Evolutionary conservation across 768 basidiomycete species (phyloP), one percentile per base, ranked within the genome.

Genomic region (Phanerochaete carnosa): DNA sequence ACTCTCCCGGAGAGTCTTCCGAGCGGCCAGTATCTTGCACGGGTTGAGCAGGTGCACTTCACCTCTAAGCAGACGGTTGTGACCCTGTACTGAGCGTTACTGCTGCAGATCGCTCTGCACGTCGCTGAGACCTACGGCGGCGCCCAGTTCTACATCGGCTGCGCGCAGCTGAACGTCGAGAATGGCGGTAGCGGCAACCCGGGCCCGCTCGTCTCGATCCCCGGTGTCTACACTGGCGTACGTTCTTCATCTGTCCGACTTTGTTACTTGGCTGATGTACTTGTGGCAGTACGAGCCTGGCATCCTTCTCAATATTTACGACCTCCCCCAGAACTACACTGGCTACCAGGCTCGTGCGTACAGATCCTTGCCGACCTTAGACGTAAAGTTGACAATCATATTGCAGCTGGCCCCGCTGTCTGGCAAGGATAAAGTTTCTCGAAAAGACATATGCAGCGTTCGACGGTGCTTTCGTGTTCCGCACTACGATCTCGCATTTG

Each of bases 101-200:
- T 62, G 11, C 32, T 16, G 9, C 35, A 66, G 47, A 70, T 69
- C 55, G 68, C 69, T 3, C 65, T 72, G 55, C 69, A 70, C 57
- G 62, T 59, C 39, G 68, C 70, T 13, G 39, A 29, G 50, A 62
- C 64, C 28, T 71, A 59, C 64, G 68, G 69, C 29, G 71, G 71
- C 22, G 71, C 69, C 7, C 71, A 71, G 62, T 73, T 74, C 64
- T 72, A 74, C 58, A 68, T 73, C 58, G 64, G 68, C 45, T 74
- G 74, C 55, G 74, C 66, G 8, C 74, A 75, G 60, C 52, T 75
- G 57, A 70, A 74, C 49, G 73, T 75, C 39, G 68, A 64, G 15
- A 67, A 67, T 45, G 73, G 73, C 29, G 74, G 73, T 4, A 68
- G 57, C 43, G 73, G 71, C 25, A 70, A 57, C 12, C 74, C 74